Percentiles rank a stretch among this genome's conserved stretches.
These are phyloP conservation scores for Prinsepia uniflora DNA, from an alignment of 306 rosid genomes.

Conservation along the genomic window DNA sequence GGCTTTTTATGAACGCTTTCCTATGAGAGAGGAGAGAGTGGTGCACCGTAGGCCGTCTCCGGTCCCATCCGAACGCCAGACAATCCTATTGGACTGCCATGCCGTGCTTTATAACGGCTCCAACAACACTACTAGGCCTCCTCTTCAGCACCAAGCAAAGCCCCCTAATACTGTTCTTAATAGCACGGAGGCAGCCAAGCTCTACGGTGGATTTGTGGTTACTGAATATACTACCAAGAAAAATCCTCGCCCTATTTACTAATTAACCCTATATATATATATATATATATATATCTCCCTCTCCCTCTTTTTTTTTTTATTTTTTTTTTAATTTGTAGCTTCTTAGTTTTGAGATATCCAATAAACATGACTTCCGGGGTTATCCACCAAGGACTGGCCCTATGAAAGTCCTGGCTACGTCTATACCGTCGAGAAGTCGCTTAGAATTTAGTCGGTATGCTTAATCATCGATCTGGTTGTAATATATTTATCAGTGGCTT, in stretches of 20 bases:
- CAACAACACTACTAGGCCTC: not conserved
- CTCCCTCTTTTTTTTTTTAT: no score
- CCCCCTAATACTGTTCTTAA: not conserved
- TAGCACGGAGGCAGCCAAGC: conserved; percentile 19
- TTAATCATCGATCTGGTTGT: not conserved
- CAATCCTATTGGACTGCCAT: not conserved
- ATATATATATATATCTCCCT: not conserved
- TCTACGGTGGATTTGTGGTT: not conserved
- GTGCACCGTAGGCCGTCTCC: not conserved
- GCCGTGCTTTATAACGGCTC: not conserved
- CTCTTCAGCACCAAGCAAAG: not conserved
- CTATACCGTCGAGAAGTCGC: not conserved
- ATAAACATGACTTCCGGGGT: not conserved
- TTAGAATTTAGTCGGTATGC: not conserved
- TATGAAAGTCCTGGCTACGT: not conserved
- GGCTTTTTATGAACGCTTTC: not conserved
- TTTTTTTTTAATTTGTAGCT: no score
- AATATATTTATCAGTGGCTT: not conserved
- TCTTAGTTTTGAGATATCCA: not conserved
- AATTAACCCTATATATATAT: not conserved
- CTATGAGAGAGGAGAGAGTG: not conserved
- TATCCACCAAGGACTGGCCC: not conserved
- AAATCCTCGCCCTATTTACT: not conserved
- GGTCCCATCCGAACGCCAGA: not conserved
- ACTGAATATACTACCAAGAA: not conserved